These are phyloP conservation scores for Amoebophrya sp. DNA, from an alignment of 169 alveolate genomes.

Conservation along the genomic window DNA sequence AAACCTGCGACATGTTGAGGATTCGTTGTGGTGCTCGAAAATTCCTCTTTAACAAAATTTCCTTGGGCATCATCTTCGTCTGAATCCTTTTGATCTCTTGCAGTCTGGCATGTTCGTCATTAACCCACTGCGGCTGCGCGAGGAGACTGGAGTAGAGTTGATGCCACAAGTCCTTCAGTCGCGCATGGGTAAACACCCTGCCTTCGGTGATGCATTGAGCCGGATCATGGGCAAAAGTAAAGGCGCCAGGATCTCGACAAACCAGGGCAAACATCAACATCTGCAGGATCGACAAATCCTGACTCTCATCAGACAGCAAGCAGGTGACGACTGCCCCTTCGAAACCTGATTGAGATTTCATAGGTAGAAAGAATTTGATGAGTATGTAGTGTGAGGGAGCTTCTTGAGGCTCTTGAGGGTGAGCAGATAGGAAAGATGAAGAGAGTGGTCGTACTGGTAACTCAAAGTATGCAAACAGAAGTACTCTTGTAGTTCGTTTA, in stretches of 20 bases:
- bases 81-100: background rate
- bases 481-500: no score
- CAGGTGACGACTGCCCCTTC: background rate
- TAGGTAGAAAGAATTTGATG: no score
- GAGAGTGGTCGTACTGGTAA: no score
- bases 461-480: no score
- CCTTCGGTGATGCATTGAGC: constrained; percentile 5
- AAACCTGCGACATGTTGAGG: constrained; percentile 4
- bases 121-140: background rate
- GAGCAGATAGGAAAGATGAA: no score
- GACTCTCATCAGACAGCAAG: background rate
- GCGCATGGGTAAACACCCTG: background rate
- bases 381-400: no score
- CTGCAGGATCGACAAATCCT: background rate
- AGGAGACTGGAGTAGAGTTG: background rate
- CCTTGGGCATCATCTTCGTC: background rate
- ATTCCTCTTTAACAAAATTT: background rate
- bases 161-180: constrained; percentile 20
- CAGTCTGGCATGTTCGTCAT: background rate
- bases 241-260: background rate
- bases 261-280: background rate
- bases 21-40: constrained; percentile 1
- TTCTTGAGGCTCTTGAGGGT: no score
- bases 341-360: background rate
- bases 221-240: background rate